A percentile compares a stretch with the other conserved stretches of the same genome.
Evolutionary conservation across 768 basidiomycete genomes (phyloP).

Genomic region (Clavaria fumosa): DNA sequence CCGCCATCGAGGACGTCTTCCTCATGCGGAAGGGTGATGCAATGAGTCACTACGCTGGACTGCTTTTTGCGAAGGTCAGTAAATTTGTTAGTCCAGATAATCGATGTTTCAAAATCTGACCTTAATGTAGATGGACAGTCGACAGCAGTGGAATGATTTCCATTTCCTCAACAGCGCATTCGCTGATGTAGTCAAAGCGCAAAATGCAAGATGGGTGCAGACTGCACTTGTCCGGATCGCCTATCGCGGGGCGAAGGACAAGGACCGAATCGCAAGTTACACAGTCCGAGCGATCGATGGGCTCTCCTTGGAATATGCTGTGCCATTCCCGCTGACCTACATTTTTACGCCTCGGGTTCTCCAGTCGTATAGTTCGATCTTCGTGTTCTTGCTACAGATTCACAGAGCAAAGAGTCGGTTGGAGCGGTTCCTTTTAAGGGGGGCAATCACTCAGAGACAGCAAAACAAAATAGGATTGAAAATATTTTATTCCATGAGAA

Average conservation of each 20-base stretch:
- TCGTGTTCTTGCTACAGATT: slow-evolving; percentile 60
- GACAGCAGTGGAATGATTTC: slow-evolving; percentile 62
- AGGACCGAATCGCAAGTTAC: slow-evolving; percentile 27
- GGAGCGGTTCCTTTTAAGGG: slow-evolving; percentile 53
- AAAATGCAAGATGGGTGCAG: slow-evolving; percentile 43
- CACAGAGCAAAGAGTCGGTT: slow-evolving; percentile 55
- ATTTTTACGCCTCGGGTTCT: slow-evolving; percentile 46
- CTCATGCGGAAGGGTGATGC: slow-evolving; percentile 69
- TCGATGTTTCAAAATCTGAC: background rate
- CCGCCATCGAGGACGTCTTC: slow-evolving; percentile 50
- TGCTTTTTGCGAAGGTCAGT: slow-evolving; percentile 57
- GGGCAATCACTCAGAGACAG: slow-evolving; percentile 22
- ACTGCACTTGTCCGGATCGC: slow-evolving; percentile 57
- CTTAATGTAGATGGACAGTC: slow-evolving; percentile 51
- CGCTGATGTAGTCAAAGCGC: slow-evolving; percentile 42
- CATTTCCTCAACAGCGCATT: slow-evolving; percentile 75
- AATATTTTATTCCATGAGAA: slow-evolving; percentile 60
- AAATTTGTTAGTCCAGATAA: background rate
- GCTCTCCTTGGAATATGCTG: slow-evolving; percentile 59
- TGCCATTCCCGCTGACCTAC: slow-evolving; percentile 71
- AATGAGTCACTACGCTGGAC: slow-evolving; percentile 57
- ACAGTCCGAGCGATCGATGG: slow-evolving; percentile 55
- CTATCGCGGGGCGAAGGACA: slow-evolving; percentile 37
- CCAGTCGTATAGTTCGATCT: slow-evolving; percentile 48
- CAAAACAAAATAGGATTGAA: slow-evolving; percentile 36